Conservation (phyloP, 169 alveolate genomes). For the Cardiosporidium cionae region DNA sequence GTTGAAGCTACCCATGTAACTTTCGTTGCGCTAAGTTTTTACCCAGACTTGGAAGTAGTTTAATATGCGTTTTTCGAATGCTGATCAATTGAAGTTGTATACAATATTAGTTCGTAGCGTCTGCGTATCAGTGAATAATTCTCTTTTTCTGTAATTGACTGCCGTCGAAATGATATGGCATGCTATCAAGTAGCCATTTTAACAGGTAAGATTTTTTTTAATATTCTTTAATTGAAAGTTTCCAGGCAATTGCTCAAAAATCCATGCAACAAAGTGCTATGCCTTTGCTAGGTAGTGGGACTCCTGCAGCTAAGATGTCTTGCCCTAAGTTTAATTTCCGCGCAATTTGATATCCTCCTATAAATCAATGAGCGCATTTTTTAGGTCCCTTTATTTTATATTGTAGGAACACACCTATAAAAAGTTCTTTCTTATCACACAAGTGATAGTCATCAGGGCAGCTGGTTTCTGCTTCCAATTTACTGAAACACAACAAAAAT, state of each 20-base stretch:
- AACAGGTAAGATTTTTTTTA: too few relatives aligned
- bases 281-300: constrained; percentile 34
- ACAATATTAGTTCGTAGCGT: too few relatives aligned
- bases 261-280: constrained; percentile 36
- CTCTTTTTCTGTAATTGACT: too few relatives aligned
- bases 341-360: constrained; percentile 33
- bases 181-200: too few relatives aligned
- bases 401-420: constrained; percentile 32
- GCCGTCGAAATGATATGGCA: too few relatives aligned
- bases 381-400: neutral
- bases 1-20: too few relatives aligned
- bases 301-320: constrained; percentile 27
- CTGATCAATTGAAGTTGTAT: too few relatives aligned
- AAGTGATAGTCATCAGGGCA: constrained; percentile 76
- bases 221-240: too few relatives aligned
- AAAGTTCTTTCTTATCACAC: constrained; percentile 62
- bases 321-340: constrained; percentile 33
- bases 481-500: constrained; percentile 27
- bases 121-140: too few relatives aligned
- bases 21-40: too few relatives aligned
- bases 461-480: constrained; percentile 55
- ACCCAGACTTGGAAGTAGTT: too few relatives aligned
- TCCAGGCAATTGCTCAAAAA: neutral
- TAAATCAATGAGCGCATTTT: constrained; percentile 26
- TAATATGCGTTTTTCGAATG: too few relatives aligned